These are phyloP conservation scores for Psidium guajava DNA, from an alignment of 345 rosid genomes.

Conservation along the genomic window DNA sequence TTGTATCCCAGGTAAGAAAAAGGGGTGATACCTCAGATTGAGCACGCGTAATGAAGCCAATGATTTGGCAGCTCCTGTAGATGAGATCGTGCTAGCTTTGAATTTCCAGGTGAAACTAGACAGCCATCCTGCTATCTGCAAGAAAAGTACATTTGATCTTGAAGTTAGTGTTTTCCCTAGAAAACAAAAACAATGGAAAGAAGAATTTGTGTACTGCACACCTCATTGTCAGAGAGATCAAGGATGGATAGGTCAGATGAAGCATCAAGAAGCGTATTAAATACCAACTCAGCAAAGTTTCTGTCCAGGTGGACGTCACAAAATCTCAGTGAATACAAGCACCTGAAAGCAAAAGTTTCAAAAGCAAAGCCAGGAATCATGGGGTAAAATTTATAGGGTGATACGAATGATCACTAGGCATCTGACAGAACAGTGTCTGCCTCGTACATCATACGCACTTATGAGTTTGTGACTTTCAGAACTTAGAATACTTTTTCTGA, in stretches of 20 bases:
- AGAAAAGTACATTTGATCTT: slow-evolving; percentile 1
- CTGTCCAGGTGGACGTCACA: slow-evolving; percentile 39
- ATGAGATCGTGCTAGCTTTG: slow-evolving; percentile 6
- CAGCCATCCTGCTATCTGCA: slow-evolving; percentile 82
- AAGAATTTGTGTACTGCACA: slow-evolving; percentile 10
- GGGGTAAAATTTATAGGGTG: background rate
- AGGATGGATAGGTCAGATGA: slow-evolving; percentile 43
- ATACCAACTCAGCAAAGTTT: slow-evolving; percentile 31
- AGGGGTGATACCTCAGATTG: slow-evolving; percentile 48
- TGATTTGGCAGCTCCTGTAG: slow-evolving; percentile 24
- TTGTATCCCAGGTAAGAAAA: background rate
- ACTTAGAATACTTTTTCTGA: no score
- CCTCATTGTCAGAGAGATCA: slow-evolving; percentile 80
- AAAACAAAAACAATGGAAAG: background rate
- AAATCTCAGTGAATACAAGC: slow-evolving; percentile 47
- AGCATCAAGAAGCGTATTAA: slow-evolving; percentile 46
- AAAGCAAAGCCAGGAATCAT: background rate
- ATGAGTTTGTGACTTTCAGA: no score
- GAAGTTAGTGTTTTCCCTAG: background rate
- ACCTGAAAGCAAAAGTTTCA: slow-evolving; percentile 30
- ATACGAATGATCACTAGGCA: background rate
- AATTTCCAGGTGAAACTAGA: slow-evolving; percentile 39
- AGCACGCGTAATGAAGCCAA: slow-evolving; percentile 51
- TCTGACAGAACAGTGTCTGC: background rate
- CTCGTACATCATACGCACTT: background rate